Base-by-base conservation (phyloP, 768 basidiomycete species). In the Lactifluus subvellereus region DNA sequence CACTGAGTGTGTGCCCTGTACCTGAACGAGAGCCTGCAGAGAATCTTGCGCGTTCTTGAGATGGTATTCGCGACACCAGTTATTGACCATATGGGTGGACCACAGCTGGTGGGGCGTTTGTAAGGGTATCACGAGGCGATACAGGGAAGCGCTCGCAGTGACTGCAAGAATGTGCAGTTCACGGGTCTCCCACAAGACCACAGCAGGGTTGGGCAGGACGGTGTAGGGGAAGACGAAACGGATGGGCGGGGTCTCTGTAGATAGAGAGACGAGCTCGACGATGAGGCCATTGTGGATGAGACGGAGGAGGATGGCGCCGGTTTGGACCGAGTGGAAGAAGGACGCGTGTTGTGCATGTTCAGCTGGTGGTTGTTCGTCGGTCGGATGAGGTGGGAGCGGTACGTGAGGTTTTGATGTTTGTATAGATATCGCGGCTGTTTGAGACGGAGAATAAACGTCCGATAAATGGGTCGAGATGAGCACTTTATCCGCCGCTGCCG, bases 161-260 rank as follows among this genome's bases (percentile, higher is more conserved):
- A 88, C 79, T 0, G 82, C 84, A 33, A 93, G 70, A n/a, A 95
- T 72, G 70, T 91, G 88, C 10, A 94, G 72, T 67, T 85, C 81
- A 38, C 74, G 70, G 14, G 73, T 68, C 5, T 73, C 69, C 57
- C 73, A 78, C 18, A 85, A 71, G 69, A 88, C 82, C 55, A 93
- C 70, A 22, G 85, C 80, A 3, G 92, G 91, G 53, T 80, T 75
- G 13, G 86, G 78, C 32, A 90, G 72, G 54, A 94, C 73, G 42
- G 81, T 70, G 10, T 88, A 83, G 42, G 91, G 90, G 68, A 92
- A 91, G 66, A 89, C 79, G 71, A 94, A 84, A 61, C 90, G 85
- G 65, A 93, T 80, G 18, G 91, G 85, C 37, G 81, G 77, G 2
- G 85, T 76, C 66, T 83, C 77, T 1, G 81, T 79, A 6, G 88